A percentile compares a stretch with the other conserved stretches of the same genome.
phyloP scores from a whole-genome alignment of 106 monocot genomes.

The Acanthochlamys bracteata region DNA sequence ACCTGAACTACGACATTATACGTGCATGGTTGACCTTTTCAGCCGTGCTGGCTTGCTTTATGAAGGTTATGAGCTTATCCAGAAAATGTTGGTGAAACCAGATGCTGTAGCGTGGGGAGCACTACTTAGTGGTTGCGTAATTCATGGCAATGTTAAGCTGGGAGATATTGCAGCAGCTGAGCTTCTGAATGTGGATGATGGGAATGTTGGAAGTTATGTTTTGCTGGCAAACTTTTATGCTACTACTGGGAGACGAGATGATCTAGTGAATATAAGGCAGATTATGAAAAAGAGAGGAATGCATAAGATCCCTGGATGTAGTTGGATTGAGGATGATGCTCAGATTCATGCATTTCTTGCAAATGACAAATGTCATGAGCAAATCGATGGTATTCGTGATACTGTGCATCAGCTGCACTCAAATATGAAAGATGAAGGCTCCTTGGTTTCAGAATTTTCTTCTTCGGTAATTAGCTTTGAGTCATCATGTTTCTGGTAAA shows the following conservation, averaged over 20 bases:
- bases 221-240: constrained; percentile 45
- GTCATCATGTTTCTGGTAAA: too few species aligned
- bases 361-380: constrained; percentile 27
- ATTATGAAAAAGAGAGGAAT: constrained; percentile 19
- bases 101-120: constrained; percentile 52
- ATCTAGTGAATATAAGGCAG: constrained; percentile 21
- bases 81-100: constrained; percentile 42
- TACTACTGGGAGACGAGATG: constrained; percentile 14
- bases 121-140: constrained; percentile 36
- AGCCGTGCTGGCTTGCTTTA: constrained; percentile 36
- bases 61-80: constrained; percentile 32
- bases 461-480: too few species aligned
- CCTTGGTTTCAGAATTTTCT: too few species aligned
- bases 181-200: constrained; percentile 36
- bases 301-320: constrained; percentile 46
- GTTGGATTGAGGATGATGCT: constrained; percentile 43
- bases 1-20: constrained; percentile 38
- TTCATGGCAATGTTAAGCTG: constrained; percentile 19
- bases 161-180: constrained; percentile 36
- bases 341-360: constrained; percentile 44
- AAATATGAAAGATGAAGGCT: constrained; percentile 14
- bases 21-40: constrained; percentile 54
- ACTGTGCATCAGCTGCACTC: constrained; percentile 14
- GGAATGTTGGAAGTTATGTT: constrained; percentile 35
- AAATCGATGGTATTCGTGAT: constrained; percentile 22